Base-by-base conservation (phyloP, 768 basidiomycete species). In the Pisolithus microcarpus region DNA sequence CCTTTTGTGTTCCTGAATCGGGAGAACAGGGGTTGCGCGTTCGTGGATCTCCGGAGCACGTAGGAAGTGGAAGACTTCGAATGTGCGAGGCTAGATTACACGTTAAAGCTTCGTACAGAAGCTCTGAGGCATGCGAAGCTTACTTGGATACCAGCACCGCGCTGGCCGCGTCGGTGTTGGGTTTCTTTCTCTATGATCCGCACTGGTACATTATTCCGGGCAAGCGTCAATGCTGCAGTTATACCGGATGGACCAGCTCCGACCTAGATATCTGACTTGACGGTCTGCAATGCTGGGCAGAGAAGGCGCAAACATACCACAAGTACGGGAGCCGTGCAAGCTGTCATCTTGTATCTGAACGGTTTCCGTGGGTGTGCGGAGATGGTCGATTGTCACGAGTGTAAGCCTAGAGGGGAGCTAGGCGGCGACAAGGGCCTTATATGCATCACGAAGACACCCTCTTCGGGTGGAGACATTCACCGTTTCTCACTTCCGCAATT, bases 11-110 rank as follows among this genome's bases (percentile, higher is more conserved):
- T 65, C 65, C 7, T 63, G 69, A 3, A 71, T 61, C 1, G 61
- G 61, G 6, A 60, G 52, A 1, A 65, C 48, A 0, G 54, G 50
- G 24, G 54, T 67, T 16, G 66, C 64, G 18, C 26, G 56, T 36
- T 68, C 59, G 43, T 70, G 26, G 5, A 73, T 64, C 15, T 74
- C 67, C 23, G 70, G 69, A 19, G 70, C 65, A 11, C 70, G 62
- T 30, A 80, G 64, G 43, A 65, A 64, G 16, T 68, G 62, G 47
- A 75, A 73, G 3, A 75, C 55, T 57, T 79, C 76, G 26, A 76
- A 62, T 6, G 75, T 68, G 9, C 75, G 70, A 13, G 73, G 73
- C 72, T 76, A 52, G 13, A 13, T n/a, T n/a, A 19, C 18, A 10
- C 5, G 24, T 46, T 6, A 11, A 53, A 53, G 61, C 61, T 21